A percentile compares a stretch with the other conserved stretches of the same genome.
These are phyloP conservation scores for Eurotiales sp. DNA, from an alignment of 2,329 filamentous ascomycete species.

Conservation along the genomic window DNA sequence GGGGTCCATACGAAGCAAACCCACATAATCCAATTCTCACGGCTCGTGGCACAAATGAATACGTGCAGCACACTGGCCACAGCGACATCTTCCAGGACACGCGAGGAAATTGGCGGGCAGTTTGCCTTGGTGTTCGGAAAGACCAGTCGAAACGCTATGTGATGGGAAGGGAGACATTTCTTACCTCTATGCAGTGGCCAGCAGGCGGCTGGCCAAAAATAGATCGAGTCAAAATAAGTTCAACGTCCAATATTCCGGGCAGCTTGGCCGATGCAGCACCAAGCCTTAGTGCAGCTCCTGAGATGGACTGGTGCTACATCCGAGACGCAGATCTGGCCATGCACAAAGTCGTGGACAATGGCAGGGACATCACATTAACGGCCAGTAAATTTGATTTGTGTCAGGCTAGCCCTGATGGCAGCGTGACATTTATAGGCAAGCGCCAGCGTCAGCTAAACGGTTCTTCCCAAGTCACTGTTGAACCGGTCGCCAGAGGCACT, in stretches of 20 bases:
- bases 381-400: conserved; percentile 18
- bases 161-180: conserved; percentile 54
- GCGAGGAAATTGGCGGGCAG: conserved; percentile 52
- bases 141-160: conserved; percentile 44
- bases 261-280: neutral
- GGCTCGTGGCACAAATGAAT: conserved; percentile 34
- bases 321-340: conserved; percentile 22
- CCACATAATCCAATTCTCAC: conserved; percentile 42
- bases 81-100: conserved; percentile 55
- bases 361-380: neutral
- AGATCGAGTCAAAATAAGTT: conserved; percentile 19
- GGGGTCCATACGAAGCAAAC: conserved; percentile 18
- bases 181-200: conserved; percentile 49
- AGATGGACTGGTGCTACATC: conserved; percentile 22
- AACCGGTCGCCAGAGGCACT: neutral
- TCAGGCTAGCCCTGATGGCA: conserved; percentile 16
- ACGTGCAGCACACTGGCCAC: conserved; percentile 54
- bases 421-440: conserved; percentile 25
- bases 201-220: conserved; percentile 46
- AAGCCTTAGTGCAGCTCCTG: conserved; percentile 16
- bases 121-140: conserved; percentile 32
- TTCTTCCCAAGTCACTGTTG: conserved; percentile 12
- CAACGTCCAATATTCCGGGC: neutral
- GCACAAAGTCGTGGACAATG: conserved; percentile 17
- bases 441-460: conserved; percentile 22